These are phyloP conservation scores for Tagetes patula DNA, from an alignment of 129 eudicot species.

Conservation along the genomic window DNA sequence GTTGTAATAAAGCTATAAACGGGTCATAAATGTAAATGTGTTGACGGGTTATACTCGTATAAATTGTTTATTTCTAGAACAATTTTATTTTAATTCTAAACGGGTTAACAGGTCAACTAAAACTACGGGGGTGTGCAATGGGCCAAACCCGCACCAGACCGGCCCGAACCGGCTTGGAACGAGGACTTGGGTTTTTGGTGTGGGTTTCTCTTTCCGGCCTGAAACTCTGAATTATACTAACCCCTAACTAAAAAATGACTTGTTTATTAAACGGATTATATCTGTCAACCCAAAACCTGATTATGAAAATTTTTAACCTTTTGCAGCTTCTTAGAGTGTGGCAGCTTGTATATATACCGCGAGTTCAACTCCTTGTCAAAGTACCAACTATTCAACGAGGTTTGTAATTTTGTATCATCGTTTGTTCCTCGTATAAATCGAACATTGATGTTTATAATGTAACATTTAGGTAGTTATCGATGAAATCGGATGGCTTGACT, in stretches of 20 bases:
- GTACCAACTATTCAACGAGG: constrained; percentile 87
- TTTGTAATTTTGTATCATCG: constrained; percentile 17
- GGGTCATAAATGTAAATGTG: not conserved
- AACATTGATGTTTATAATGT: not conserved
- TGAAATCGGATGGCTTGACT: constrained; percentile 82
- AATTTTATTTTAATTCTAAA: not conserved
- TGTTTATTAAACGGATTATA: too few relatives aligned
- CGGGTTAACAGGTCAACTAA: not conserved
- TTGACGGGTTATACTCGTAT: not conserved
- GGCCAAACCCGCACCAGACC: too few relatives aligned
- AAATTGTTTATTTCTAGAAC: not conserved
- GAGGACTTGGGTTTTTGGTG: too few relatives aligned
- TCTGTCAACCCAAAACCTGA: not conserved
- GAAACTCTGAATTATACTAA: too few relatives aligned
- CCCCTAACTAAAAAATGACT: too few relatives aligned
- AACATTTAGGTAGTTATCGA: constrained; percentile 61
- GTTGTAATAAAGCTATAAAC: not conserved
- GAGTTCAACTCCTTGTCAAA: constrained; percentile 52
- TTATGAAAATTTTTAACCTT: constrained; percentile 4
- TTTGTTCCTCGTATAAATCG: not conserved
- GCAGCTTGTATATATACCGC: constrained; percentile 56
- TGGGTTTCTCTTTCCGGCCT: too few relatives aligned
- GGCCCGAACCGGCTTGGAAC: too few relatives aligned
- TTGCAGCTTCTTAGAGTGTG: constrained; percentile 78
- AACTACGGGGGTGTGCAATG: too few relatives aligned